Conservation (phyloP, 2,329 filamentous ascomycete species). For the Ceratocystis cubensis region DNA sequence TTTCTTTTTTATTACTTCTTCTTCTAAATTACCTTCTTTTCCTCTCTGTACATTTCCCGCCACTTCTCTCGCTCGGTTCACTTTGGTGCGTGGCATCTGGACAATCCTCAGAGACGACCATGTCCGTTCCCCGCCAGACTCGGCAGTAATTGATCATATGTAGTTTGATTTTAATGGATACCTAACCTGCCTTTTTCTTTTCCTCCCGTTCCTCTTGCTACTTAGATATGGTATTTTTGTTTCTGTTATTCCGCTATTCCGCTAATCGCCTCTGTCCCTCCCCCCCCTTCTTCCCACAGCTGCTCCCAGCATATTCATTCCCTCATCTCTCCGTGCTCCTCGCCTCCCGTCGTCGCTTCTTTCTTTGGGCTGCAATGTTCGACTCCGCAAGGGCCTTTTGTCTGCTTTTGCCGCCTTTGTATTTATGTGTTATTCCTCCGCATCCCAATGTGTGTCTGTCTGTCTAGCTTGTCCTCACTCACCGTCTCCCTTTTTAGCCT, state of each 20-base stretch:
- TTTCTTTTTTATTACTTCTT: not conserved
- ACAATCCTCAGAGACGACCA: not conserved
- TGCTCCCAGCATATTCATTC: no score
- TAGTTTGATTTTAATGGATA: constrained; percentile 10
- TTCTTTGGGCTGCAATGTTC: constrained; percentile 11
- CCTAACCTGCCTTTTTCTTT: not conserved
- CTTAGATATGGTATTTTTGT: not conserved
- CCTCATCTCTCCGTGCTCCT: not conserved
- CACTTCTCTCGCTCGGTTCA: not conserved
- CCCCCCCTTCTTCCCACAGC: not conserved
- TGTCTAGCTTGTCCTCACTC: not conserved
- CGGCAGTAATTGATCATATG: not conserved
- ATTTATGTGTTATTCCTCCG: constrained; percentile 10
- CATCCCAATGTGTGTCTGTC: not conserved
- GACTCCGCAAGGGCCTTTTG: not conserved
- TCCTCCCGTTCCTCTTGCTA: not conserved
- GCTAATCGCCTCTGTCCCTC: not conserved
- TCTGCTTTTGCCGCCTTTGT: constrained; percentile 12
- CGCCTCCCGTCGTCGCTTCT: constrained; percentile 7
- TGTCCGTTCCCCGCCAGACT: no score
- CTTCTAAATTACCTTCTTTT: not conserved
- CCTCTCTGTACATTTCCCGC: not conserved
- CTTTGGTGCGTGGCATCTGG: not conserved
- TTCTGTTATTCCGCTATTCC: no score
- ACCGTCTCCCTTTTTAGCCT: not conserved